phyloP scores from a whole-genome alignment of 139 green algal species.

The Spirogloea muscicola region DNA sequence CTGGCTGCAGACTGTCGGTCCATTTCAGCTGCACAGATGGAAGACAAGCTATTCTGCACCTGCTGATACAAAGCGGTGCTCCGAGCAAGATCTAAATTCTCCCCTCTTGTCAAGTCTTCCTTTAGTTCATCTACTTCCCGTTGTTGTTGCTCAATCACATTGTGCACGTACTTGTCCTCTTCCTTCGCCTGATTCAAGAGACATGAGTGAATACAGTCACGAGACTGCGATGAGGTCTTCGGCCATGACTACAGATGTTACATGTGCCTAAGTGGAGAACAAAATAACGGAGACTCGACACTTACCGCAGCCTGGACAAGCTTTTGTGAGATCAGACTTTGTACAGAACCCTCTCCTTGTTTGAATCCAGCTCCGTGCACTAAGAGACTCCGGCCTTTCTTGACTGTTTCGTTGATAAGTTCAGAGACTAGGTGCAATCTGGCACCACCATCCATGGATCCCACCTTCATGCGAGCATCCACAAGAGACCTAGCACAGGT shows the following conservation, averaged over 20 bases:
- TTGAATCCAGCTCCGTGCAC: too few relatives aligned
- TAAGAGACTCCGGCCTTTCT: background rate
- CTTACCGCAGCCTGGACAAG: too few relatives aligned
- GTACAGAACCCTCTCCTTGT: too few relatives aligned
- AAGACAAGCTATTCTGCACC: background rate
- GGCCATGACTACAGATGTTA: too few relatives aligned
- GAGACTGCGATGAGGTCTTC: too few relatives aligned
- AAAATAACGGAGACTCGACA: too few relatives aligned
- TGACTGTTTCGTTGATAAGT: constrained; percentile 3
- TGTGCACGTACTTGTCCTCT: constrained; percentile 1
- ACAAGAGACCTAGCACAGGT: constrained; percentile 11
- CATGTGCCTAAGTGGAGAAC: too few relatives aligned
- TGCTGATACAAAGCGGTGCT: constrained; percentile 11
- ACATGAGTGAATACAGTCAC: too few relatives aligned
- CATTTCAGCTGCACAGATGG: background rate
- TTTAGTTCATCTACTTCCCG: constrained; percentile 4
- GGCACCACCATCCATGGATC: background rate
- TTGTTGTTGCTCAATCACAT: background rate
- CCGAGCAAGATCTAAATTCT: background rate
- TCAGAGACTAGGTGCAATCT: background rate
- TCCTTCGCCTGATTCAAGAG: constrained; percentile 38
- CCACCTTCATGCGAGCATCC: constrained; percentile 4
- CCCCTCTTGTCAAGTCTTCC: background rate
- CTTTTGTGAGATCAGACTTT: too few relatives aligned
- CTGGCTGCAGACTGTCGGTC: background rate